Percentiles rank a stretch among this genome's conserved stretches.
These are phyloP conservation scores for Shiraia bambusicola DNA, from an alignment of 2,329 filamentous ascomycete species.

Conservation along the genomic window DNA sequence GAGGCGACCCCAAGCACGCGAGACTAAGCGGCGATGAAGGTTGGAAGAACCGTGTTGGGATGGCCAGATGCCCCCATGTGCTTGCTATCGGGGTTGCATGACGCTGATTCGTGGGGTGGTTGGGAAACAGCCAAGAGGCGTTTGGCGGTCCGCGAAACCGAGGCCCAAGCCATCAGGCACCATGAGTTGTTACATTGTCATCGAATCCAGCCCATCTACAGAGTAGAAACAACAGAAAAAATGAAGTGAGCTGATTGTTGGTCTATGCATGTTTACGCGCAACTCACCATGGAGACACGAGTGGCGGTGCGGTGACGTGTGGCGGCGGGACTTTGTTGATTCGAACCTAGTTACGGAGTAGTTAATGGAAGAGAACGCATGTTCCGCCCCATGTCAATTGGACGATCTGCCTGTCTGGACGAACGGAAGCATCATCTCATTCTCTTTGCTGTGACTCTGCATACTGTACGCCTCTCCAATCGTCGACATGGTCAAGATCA, in stretches of 20 bases:
- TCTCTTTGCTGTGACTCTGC: not conserved
- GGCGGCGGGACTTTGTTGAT: too few species aligned
- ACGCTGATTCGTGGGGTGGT: conserved; percentile 23
- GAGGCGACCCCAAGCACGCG: conserved; percentile 17
- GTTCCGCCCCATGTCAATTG: conserved; percentile 22
- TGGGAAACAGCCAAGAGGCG: conserved; percentile 13
- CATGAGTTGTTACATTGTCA: conserved; percentile 4
- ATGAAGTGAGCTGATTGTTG: too few species aligned
- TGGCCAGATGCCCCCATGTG: conserved; percentile 15
- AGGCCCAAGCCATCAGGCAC: conserved; percentile 14
- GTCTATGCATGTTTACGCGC: too few species aligned
- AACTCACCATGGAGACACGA: too few species aligned
- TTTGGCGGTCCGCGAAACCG: conserved; percentile 15
- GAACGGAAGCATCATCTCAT: conserved; percentile 1
- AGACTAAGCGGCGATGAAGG: conserved; percentile 1
- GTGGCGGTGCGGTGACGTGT: too few species aligned
- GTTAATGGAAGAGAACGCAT: too few species aligned
- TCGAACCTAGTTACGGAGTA: too few species aligned
- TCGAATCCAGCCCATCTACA: not conserved
- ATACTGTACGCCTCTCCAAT: not conserved
- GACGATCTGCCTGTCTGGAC: conserved; percentile 5
- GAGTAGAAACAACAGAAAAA: not conserved
- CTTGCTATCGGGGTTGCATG: conserved; percentile 22
- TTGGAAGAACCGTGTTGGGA: conserved; percentile 10
- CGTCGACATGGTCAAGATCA: conserved; percentile 57